These are phyloP conservation scores for Agrocybe pediades DNA, from an alignment of 768 basidiomycete species.

Conservation along the genomic window DNA sequence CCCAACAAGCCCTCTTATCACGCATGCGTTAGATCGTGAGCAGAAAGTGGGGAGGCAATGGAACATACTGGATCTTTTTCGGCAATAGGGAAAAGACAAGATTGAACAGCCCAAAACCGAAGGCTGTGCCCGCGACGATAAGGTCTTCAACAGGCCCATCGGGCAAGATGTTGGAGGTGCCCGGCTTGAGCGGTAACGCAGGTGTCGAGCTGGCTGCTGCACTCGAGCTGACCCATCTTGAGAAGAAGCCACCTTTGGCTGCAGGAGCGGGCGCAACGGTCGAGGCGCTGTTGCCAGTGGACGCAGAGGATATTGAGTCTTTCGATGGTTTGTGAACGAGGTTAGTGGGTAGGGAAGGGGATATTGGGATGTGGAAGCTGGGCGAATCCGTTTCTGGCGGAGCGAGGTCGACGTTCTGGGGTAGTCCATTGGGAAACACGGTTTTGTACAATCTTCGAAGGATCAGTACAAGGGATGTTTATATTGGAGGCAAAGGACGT, in stretches of 20 bases:
- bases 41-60: not conserved
- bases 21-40: not conserved
- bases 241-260: constrained; percentile 31
- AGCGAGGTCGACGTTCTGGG: constrained; percentile 27
- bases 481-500: constrained; percentile 11
- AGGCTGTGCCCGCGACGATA: constrained; percentile 75
- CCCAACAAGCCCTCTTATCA: constrained; percentile 63
- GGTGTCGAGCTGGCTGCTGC: constrained; percentile 16
- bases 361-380: not conserved
- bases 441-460: constrained; percentile 60
- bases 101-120: constrained; percentile 78
- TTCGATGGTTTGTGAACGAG: constrained; percentile 21
- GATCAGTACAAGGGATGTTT: not conserved
- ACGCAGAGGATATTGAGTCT: constrained; percentile 23
- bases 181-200: constrained; percentile 17
- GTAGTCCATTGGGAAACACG: constrained; percentile 63
- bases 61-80: constrained; percentile 61
- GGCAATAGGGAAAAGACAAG: constrained; percentile 79
- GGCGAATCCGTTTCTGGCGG: constrained; percentile 34
- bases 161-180: constrained; percentile 18
- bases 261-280: constrained; percentile 15
- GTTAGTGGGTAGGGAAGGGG: constrained; percentile 11
- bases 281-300: constrained; percentile 18
- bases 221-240: constrained; percentile 36
- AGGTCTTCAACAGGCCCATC: constrained; percentile 72